phyloP scores from a whole-genome alignment of 345 rosid species.

The Sonneratia alba region DNA sequence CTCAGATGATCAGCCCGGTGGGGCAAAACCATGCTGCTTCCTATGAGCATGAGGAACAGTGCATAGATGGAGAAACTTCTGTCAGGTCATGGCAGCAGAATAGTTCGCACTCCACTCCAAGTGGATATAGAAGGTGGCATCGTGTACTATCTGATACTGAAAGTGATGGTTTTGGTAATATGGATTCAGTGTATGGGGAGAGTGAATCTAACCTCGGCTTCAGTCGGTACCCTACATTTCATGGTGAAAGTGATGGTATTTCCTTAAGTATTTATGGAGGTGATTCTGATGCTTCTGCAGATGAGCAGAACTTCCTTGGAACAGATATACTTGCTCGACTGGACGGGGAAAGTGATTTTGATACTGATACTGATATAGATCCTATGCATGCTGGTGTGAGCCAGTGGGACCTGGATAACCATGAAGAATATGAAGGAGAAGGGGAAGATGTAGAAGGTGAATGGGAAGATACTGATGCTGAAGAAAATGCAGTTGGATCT shows the following conservation, averaged over 20 bases:
- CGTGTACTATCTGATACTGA: slow-evolving; percentile 57
- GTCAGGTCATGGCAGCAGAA: slow-evolving; percentile 26
- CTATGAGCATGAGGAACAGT: slow-evolving; percentile 31
- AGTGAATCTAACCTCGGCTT: slow-evolving; percentile 56
- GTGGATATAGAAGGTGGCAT: slow-evolving; percentile 61
- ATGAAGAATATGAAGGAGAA: slow-evolving; percentile 42
- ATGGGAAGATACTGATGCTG: slow-evolving; percentile 52
- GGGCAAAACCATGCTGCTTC: slow-evolving; percentile 43
- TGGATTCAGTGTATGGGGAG: slow-evolving; percentile 46
- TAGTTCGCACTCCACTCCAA: slow-evolving; percentile 47
- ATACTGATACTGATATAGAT: slow-evolving; percentile 81
- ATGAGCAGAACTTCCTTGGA: slow-evolving; percentile 44
- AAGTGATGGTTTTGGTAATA: slow-evolving; percentile 57
- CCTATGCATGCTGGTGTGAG: slow-evolving; percentile 77
- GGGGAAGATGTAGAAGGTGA: slow-evolving; percentile 50
- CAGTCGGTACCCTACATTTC: slow-evolving; percentile 33
- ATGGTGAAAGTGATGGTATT: slow-evolving; percentile 55
- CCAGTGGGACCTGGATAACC: slow-evolving; percentile 73
- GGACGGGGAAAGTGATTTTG: slow-evolving; percentile 39
- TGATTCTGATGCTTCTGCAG: slow-evolving; percentile 75
- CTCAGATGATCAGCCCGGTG: slow-evolving; percentile 38
- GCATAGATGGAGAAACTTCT: slow-evolving; percentile 27
- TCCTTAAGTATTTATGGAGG: slow-evolving; percentile 64
- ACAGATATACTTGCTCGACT: slow-evolving; percentile 38
- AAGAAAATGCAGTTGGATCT: slow-evolving; percentile 29